phyloP scores from a whole-genome alignment of 192 early-diverging fungal genomes.

The Allomyces macrogynus region DNA sequence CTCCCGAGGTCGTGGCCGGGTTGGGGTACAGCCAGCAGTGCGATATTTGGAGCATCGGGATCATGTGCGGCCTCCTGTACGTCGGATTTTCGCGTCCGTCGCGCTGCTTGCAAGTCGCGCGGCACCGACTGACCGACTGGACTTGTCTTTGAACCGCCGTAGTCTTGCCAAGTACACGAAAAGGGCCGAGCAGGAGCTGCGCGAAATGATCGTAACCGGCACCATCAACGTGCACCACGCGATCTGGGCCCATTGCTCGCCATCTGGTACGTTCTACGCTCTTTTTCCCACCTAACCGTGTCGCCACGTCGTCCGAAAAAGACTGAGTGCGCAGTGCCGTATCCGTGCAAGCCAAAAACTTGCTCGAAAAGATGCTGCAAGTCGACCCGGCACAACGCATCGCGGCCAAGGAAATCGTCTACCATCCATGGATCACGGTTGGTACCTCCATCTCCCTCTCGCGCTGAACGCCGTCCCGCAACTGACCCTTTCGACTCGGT shows the following conservation, averaged over 20 bases:
- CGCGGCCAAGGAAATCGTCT: slow-evolving; percentile 20
- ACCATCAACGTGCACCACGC: slow-evolving; percentile 21
- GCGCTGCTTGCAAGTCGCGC: not conserved
- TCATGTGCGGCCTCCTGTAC: slow-evolving; percentile 27
- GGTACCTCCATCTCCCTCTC: not conserved
- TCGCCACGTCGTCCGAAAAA: slow-evolving; percentile 7
- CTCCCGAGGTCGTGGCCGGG: slow-evolving; percentile 26
- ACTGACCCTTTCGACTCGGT: no score
- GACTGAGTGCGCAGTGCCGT: not conserved
- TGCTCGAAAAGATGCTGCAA: slow-evolving; percentile 17
- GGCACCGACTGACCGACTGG: not conserved
- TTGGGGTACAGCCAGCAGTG: slow-evolving; percentile 26
- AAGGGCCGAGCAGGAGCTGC: slow-evolving; percentile 13
- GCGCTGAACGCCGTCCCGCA: no score
- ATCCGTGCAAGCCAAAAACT: slow-evolving; percentile 10
- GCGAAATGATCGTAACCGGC: slow-evolving; percentile 15
- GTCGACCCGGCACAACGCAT: slow-evolving; percentile 29
- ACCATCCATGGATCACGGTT: slow-evolving; percentile 27
- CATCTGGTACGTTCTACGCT: slow-evolving; percentile 3
- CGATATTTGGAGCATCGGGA: slow-evolving; percentile 34
- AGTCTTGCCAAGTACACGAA: slow-evolving; percentile 19
- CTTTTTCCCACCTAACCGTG: no score
- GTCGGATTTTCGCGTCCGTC: not conserved
- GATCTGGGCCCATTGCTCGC: slow-evolving; percentile 11
- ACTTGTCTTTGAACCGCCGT: not conserved